These are phyloP conservation scores for Hymenoscyphus occultus DNA, from an alignment of 2,329 filamentous ascomycete species.

Conservation along the genomic window DNA sequence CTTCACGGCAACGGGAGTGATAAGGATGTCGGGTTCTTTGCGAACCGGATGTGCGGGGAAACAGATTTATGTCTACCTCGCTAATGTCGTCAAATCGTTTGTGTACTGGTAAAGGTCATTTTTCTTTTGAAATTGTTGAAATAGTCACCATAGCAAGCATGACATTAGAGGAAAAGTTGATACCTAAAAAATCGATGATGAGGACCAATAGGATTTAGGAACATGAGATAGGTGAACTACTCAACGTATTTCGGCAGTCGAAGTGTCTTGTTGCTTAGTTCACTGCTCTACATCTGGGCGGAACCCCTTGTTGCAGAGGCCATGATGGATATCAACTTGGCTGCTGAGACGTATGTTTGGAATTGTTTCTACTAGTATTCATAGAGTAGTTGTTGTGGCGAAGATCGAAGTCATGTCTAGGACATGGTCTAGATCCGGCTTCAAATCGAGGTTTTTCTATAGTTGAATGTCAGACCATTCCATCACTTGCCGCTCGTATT, in stretches of 20 bases:
- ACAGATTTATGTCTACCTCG: background rate
- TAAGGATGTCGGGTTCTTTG: background rate
- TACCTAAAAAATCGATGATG: slow-evolving; percentile 11
- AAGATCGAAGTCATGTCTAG: background rate
- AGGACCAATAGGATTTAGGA: slow-evolving; percentile 13
- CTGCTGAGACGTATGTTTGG: background rate
- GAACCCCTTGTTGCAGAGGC: slow-evolving; percentile 25
- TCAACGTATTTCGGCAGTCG: slow-evolving; percentile 25
- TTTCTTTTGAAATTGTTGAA: slow-evolving; percentile 25
- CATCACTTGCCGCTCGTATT: background rate
- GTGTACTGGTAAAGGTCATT: slow-evolving; percentile 17
- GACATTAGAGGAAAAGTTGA: slow-evolving; percentile 14
- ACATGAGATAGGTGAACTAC: slow-evolving; percentile 8
- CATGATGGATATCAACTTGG: background rate
- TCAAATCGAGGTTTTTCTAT: slow-evolving; percentile 1
- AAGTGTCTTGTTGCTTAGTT: slow-evolving; percentile 36
- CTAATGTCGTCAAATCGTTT: background rate
- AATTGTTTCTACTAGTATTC: background rate
- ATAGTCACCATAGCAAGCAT: slow-evolving; percentile 16
- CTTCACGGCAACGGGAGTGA: slow-evolving; percentile 5
- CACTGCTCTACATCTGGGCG: slow-evolving; percentile 32
- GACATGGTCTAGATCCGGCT: background rate
- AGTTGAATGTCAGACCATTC: background rate
- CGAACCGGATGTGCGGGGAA: background rate
- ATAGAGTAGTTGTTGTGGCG: background rate